Percentiles rank a stretch among this genome's conserved stretches.
phyloP scores from a whole-genome alignment of 2,329 filamentous ascomycete genomes.

The Diaporthe eres region DNA sequence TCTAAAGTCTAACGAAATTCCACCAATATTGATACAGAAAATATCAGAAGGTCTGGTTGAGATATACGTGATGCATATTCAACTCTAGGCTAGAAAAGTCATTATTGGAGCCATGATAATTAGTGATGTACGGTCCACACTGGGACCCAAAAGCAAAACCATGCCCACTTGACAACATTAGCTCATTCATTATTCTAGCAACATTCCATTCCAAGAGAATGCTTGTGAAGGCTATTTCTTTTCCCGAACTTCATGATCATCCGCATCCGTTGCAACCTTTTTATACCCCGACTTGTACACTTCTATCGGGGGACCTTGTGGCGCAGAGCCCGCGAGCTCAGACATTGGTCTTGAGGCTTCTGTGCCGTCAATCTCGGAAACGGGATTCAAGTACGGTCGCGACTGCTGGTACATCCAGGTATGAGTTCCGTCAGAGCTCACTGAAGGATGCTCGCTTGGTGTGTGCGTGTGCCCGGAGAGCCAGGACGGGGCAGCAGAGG shows the following conservation, averaged over 20 bases:
- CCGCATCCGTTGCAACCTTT: slow-evolving; percentile 8
- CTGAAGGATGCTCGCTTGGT: slow-evolving; percentile 7
- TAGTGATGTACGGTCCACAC: background rate
- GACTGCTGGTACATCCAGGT: background rate
- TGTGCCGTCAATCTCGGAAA: slow-evolving; percentile 37
- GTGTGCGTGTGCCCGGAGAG: slow-evolving; percentile 23
- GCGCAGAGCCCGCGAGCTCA: slow-evolving; percentile 31
- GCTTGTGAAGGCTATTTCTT: background rate
- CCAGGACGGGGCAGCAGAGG: slow-evolving; percentile 34
- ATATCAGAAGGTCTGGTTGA: background rate
- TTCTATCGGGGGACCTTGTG: background rate
- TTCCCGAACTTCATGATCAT: background rate
- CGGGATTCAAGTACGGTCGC: slow-evolving; percentile 18
- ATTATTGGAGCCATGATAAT: background rate
- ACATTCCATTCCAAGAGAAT: no score
- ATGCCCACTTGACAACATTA: background rate
- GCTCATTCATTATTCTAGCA: background rate
- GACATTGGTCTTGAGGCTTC: slow-evolving; percentile 21
- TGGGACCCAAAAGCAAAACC: background rate
- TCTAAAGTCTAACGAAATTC: no score
- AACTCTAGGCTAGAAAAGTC: no score
- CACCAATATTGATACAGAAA: background rate
- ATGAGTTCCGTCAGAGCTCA: slow-evolving; percentile 32
- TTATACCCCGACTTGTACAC: slow-evolving; percentile 21
- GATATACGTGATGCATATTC: background rate